These are phyloP conservation scores for Blumeria graminis DNA, from an alignment of 2,329 filamentous ascomycete species.

Conservation along the genomic window DNA sequence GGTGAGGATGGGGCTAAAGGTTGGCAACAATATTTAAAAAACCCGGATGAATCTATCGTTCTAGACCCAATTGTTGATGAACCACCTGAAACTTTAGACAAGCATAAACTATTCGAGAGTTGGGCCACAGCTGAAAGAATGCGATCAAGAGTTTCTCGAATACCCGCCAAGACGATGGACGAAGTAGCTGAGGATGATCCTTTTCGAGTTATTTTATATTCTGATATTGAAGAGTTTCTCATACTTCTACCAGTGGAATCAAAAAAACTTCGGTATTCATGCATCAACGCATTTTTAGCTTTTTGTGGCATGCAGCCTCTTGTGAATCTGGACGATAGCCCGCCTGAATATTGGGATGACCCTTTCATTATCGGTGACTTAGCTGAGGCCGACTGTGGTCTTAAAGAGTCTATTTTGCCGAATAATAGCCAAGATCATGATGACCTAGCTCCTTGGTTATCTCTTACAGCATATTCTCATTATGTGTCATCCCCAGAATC, in stretches of 20 bases:
- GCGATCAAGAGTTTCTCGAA: conserved; percentile 22
- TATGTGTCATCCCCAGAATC: conserved; percentile 21
- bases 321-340: background rate
- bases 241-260: conserved; percentile 23
- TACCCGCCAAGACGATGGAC: conserved; percentile 52
- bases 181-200: conserved; percentile 57
- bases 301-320: conserved; percentile 41
- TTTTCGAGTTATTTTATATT: conserved; percentile 57
- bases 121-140: conserved; percentile 30
- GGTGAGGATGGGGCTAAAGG: conserved; percentile 50
- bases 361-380: conserved; percentile 25
- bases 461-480: conserved; percentile 2
- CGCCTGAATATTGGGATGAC: conserved; percentile 18
- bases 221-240: conserved; percentile 45
- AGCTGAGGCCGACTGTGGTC: conserved; percentile 10
- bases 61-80: conserved; percentile 8
- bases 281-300: conserved; percentile 47
- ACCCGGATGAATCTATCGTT: conserved; percentile 7
- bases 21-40: conserved; percentile 34
- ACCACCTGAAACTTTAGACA: conserved; percentile 4
- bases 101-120: conserved; percentile 16
- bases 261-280: conserved; percentile 17
- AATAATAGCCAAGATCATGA: background rate
- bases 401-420: background rate
- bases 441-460: background rate